Conservation (phyloP, 805 yeast genomes). For the Candida argentea region DNA sequence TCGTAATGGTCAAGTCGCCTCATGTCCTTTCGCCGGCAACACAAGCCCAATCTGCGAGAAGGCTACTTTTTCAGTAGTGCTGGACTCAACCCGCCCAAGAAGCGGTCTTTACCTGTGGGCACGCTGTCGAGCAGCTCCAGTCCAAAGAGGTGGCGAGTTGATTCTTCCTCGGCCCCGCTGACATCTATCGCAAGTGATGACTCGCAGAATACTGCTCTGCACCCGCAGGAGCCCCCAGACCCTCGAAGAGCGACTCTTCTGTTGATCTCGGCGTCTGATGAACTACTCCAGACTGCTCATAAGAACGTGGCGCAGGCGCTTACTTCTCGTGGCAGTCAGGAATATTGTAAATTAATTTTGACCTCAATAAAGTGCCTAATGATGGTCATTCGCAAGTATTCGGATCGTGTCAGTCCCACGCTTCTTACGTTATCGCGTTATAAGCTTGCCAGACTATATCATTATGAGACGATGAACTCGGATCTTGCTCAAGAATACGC, state of each 20-base stretch:
- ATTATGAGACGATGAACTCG: conserved; percentile 31
- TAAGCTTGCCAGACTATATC: conserved; percentile 26
- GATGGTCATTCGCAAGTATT: conserved; percentile 18
- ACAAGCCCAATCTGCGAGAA: too few relatives aligned
- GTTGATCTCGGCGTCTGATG: conserved; percentile 9
- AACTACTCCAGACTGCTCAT: conserved; percentile 16
- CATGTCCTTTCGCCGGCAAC: too few relatives aligned
- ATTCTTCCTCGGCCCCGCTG: too few relatives aligned
- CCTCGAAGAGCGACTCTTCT: conserved; percentile 1
- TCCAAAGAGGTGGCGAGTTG: too few relatives aligned
- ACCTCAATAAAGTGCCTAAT: conserved; percentile 27
- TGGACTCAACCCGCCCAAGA: too few relatives aligned
- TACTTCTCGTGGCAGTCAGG: conserved; percentile 9
- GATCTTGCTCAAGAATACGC: conserved; percentile 32
- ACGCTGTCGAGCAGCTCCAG: too few relatives aligned
- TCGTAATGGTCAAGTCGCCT: too few relatives aligned
- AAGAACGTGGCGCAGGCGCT: conserved; percentile 7
- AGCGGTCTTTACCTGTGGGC: too few relatives aligned
- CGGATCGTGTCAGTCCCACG: conserved; percentile 16
- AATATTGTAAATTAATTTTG: conserved; percentile 21
- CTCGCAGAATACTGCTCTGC: background rate
- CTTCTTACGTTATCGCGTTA: conserved; percentile 23
- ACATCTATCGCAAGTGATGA: too few relatives aligned
- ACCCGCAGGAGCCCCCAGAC: background rate
- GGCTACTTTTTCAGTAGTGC: too few relatives aligned